Evolutionary conservation across 306 rosid species (phyloP), one percentile per base, ranked within the genome.

Genomic region (Echinosophora koreensis): DNA sequence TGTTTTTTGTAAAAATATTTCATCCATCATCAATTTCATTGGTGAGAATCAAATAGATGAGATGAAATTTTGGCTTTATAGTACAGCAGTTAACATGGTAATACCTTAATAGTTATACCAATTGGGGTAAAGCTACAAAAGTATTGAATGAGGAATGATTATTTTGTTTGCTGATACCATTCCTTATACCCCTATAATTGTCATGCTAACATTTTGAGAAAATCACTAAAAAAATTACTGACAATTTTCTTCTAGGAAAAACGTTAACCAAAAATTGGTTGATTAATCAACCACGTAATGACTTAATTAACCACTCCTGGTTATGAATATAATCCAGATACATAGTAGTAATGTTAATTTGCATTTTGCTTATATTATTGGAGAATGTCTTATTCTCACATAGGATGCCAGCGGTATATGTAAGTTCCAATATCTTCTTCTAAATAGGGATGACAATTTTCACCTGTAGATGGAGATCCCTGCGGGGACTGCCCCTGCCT

Each of bases 21-120:
- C 83, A 88, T 75, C 92, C 95, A n/a, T 73, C 97, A 65, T 83
- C 97, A 72, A 95, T 95, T 84, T 82, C 97, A 50, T 77, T 92
- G 95, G 98, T 95, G 83, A 87, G 97, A 60, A 74, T 60, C 64
- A 71, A 72, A 59, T 60, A 64, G 79, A 63, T 30, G 77, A 38
- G 73, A 64, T 73, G 65, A 55, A 10, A 41, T 87, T 80, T 72
- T 44, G 64, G 51, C 74, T 78, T 13, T 37, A 4, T 17, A 64
- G 66, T 76, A n/a, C 6, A 73, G 32, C 44, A 68, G 62, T 70
- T 30, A 14, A 30, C 32, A 30, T 30, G 32, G 32, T 30, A 30
- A 70, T 54, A 27, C 60, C 57, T 60, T 72, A 28, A 12, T 60
- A 18, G 69, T 77, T 22, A n/a, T 58, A 59, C 47, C 39, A 70